phyloP scores from a whole-genome alignment of 129 eudicot genomes.

The Escallonia herrerae region DNA sequence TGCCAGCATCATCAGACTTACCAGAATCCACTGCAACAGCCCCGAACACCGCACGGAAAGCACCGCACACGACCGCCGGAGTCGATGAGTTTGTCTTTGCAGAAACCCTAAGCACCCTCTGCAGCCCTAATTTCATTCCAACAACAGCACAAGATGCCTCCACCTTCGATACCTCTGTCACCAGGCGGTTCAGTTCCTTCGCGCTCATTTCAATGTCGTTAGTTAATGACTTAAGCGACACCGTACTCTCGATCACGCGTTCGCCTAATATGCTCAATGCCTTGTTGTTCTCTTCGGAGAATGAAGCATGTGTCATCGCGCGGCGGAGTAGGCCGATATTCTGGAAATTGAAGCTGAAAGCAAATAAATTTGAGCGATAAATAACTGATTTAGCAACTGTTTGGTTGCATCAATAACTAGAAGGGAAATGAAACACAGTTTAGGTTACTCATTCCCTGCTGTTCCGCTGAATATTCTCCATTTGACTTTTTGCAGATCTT shows the following conservation, averaged over 20 bases:
- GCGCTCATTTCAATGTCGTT: slow-evolving; percentile 57
- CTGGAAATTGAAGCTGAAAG: slow-evolving; percentile 52
- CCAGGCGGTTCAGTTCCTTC: slow-evolving; percentile 42
- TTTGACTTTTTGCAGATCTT: too few relatives aligned
- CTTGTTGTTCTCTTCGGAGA: slow-evolving; percentile 73
- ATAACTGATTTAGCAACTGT: too few relatives aligned
- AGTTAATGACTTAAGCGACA: slow-evolving; percentile 27
- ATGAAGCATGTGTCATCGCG: slow-evolving; percentile 84
- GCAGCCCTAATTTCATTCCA: slow-evolving; percentile 57
- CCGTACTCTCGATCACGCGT: slow-evolving; percentile 50
- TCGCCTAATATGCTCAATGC: slow-evolving; percentile 66
- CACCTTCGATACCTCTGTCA: slow-evolving; percentile 51
- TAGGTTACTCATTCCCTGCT: too few relatives aligned
- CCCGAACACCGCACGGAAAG: slow-evolving; percentile 74
- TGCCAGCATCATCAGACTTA: slow-evolving; percentile 58
- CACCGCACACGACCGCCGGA: slow-evolving; percentile 72
- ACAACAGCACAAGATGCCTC: slow-evolving; percentile 66
- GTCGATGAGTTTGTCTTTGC: slow-evolving; percentile 50
- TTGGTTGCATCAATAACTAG: too few relatives aligned
- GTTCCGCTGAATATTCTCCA: too few relatives aligned
- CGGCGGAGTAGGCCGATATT: slow-evolving; percentile 47
- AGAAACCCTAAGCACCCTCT: slow-evolving; percentile 72
- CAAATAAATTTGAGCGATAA: too few relatives aligned
- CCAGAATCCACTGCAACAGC: slow-evolving; percentile 69
- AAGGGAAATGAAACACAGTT: too few relatives aligned